phyloP scores from a whole-genome alignment of 208 protist genomes.

The Trypanosoma scelopori region DNA sequence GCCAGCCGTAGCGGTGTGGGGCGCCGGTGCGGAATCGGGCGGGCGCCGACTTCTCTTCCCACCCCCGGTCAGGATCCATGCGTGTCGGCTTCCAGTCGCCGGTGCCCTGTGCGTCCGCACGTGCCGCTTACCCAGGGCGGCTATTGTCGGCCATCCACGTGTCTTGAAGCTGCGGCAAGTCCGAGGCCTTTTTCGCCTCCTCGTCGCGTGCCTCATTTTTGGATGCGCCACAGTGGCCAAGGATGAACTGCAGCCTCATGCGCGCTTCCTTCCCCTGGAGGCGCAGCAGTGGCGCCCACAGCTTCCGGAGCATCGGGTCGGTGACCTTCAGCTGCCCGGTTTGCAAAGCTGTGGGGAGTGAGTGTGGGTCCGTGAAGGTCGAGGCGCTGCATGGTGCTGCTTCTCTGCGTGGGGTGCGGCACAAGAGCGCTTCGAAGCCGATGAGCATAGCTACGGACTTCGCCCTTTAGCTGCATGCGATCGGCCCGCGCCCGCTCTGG shows the following conservation, averaged over 20 bases:
- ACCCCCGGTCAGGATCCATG: not conserved
- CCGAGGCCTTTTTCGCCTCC: not conserved
- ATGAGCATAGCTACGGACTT: too few species aligned
- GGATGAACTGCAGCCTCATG: not conserved
- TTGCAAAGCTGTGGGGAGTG: not conserved
- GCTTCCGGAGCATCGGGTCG: not conserved
- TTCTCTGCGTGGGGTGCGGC: too few species aligned
- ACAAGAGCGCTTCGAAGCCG: too few species aligned
- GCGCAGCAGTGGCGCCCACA: not conserved
- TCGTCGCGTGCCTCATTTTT: conserved; percentile 4
- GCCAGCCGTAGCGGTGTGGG: not conserved
- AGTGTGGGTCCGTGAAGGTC: not conserved
- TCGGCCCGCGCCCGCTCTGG: too few species aligned
- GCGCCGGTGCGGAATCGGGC: not conserved
- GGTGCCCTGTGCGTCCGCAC: not conserved
- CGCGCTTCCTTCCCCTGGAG: not conserved
- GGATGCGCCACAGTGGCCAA: not conserved
- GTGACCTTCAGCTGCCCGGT: not conserved
- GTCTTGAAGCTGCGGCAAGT: not conserved
- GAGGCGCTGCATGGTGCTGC: not conserved
- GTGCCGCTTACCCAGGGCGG: not conserved
- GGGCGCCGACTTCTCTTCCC: not conserved
- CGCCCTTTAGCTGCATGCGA: too few species aligned
- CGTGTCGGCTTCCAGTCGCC: not conserved
- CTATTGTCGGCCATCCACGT: conserved; percentile 1